A percentile compares a stretch with the other conserved stretches of the same genome.
Conservation (phyloP, 495 filamentous ascomycete genomes). For the Aspergillus bertholletiae region DNA sequence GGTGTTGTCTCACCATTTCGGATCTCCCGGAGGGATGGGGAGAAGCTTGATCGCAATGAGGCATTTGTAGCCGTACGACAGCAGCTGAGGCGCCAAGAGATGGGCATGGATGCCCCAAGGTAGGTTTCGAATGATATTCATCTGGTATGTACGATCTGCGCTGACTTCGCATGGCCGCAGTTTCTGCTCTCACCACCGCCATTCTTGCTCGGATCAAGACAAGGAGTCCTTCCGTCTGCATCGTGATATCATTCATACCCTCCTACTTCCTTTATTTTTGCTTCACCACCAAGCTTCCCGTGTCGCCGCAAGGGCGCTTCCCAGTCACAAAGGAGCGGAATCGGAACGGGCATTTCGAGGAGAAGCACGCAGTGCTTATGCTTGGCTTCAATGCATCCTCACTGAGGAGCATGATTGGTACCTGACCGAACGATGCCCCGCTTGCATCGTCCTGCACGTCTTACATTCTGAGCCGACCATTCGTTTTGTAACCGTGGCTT, state of each 20-base stretch:
- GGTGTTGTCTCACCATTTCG: slow-evolving; percentile 43
- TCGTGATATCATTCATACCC: slow-evolving; percentile 58
- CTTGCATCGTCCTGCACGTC: slow-evolving; percentile 52
- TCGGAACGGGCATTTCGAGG: slow-evolving; percentile 57
- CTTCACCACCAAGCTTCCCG: slow-evolving; percentile 52
- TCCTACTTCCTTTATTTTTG: slow-evolving; percentile 55
- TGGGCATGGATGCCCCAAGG: slow-evolving; percentile 34
- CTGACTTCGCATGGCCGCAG: slow-evolving; percentile 22
- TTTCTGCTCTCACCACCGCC: slow-evolving; percentile 48
- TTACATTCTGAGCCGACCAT: slow-evolving; percentile 58
- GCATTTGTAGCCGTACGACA: slow-evolving; percentile 42
- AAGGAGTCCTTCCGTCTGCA: slow-evolving; percentile 53
- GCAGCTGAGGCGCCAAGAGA: slow-evolving; percentile 41
- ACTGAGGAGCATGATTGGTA: slow-evolving; percentile 58
- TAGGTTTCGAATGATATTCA: slow-evolving; percentile 7
- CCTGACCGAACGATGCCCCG: slow-evolving; percentile 52
- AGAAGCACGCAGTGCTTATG: slow-evolving; percentile 55
- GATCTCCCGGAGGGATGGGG: slow-evolving; percentile 35
- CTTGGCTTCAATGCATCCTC: slow-evolving; percentile 60
- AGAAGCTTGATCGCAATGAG: slow-evolving; percentile 38
- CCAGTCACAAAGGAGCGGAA: slow-evolving; percentile 44
- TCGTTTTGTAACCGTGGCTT: slow-evolving; percentile 54
- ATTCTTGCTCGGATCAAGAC: slow-evolving; percentile 34
- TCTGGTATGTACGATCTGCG: background rate
- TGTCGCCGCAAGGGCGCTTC: slow-evolving; percentile 45